phyloP scores from a whole-genome alignment of 192 early-diverging fungal genomes.

The Coemansia reversa region DNA sequence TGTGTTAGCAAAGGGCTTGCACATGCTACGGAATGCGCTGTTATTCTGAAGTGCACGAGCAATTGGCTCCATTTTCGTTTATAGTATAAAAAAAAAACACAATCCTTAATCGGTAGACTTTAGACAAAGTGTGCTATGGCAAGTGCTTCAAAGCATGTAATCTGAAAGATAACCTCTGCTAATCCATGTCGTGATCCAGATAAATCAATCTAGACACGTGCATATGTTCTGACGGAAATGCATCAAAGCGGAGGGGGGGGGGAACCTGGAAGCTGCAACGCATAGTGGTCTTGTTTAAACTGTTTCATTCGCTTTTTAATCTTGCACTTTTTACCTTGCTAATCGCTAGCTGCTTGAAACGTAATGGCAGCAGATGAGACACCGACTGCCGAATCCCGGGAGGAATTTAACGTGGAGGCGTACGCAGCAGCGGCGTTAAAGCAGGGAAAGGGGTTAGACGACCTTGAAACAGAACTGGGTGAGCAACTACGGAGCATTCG shows the following conservation, averaged over 20 bases:
- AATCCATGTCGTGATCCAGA: background rate
- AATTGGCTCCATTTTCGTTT: constrained; percentile 25
- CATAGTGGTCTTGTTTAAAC: background rate
- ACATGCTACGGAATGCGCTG: constrained; percentile 35
- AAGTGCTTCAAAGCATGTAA: background rate
- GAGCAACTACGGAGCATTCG: constrained; percentile 15
- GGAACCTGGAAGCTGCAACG: background rate
- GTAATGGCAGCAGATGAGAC: constrained; percentile 36
- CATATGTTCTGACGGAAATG: background rate
- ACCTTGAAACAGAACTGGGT: constrained; percentile 30
- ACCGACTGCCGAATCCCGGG: constrained; percentile 1
- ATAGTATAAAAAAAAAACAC: constrained; percentile 2
- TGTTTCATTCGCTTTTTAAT: background rate
- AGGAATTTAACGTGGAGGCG: constrained; percentile 21
- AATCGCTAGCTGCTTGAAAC: background rate
- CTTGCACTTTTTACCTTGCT: background rate
- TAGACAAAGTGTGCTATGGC: background rate
- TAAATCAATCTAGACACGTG: background rate
- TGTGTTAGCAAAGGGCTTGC: constrained; percentile 61
- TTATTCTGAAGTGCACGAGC: constrained; percentile 43
- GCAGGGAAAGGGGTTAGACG: constrained; percentile 26
- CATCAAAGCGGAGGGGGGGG: background rate
- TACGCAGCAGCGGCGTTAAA: constrained; percentile 22
- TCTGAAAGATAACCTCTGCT: background rate
- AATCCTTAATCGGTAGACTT: background rate